phyloP scores from a whole-genome alignment of 1,139 yeast genomes.

The Hansenula lynferdii region DNA sequence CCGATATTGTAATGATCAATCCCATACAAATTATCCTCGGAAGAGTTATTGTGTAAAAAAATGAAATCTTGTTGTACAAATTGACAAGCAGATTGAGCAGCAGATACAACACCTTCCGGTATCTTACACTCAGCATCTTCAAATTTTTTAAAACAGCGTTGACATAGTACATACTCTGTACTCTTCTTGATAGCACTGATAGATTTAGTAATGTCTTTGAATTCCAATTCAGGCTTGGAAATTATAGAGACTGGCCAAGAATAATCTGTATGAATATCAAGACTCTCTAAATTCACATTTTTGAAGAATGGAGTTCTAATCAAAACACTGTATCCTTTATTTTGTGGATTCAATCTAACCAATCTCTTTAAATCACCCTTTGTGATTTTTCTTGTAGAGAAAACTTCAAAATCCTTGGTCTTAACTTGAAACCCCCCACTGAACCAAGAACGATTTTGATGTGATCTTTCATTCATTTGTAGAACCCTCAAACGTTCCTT shows the following conservation, averaged over 20 bases:
- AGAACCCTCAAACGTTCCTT: neutral
- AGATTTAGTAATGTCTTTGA: neutral
- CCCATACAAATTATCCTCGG: too few species aligned
- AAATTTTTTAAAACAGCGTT: neutral
- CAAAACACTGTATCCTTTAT: neutral
- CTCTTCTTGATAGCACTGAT: neutral
- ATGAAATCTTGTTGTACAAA: neutral
- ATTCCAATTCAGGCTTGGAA: neutral
- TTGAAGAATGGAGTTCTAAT: neutral
- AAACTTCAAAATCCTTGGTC: neutral
- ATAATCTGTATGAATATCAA: neutral
- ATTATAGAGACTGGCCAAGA: neutral
- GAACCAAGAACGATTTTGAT: neutral
- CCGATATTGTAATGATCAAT: too few species aligned
- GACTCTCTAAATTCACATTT: neutral
- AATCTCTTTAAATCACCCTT: neutral
- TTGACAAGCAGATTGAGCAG: neutral
- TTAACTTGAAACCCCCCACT: neutral
- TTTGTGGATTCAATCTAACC: neutral
- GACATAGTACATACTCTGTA: neutral
- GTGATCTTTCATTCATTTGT: neutral
- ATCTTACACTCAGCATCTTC: neutral
- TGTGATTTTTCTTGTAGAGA: neutral
- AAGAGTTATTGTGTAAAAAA: neutral
- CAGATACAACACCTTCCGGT: neutral